A percentile compares a stretch with the other conserved stretches of the same genome.
These are phyloP conservation scores for Gossypium schwendimanii DNA, from an alignment of 441 rosid species.

Conservation along the genomic window DNA sequence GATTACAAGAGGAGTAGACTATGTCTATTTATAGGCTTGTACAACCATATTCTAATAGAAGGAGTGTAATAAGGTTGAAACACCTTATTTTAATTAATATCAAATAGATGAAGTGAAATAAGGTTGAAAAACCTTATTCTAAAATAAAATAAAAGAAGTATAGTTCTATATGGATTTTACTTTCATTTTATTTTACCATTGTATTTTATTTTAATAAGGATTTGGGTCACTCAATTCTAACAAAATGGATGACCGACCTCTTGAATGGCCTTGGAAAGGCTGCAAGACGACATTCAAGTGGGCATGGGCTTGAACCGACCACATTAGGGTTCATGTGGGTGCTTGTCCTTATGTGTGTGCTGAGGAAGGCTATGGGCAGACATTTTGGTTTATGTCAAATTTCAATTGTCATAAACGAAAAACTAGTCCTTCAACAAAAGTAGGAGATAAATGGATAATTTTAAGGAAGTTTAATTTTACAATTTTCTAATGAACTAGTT, in stretches of 20 bases:
- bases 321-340: constrained; percentile 95
- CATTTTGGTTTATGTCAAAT: constrained; percentile 88
- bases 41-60: too few species aligned
- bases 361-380: constrained; percentile 82
- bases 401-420: constrained; percentile 93
- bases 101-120: too few species aligned
- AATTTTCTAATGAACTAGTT: constrained; percentile 34
- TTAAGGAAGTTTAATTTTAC: constrained; percentile 18
- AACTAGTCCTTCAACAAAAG: constrained; percentile 86
- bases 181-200: too few species aligned
- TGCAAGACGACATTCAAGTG: constrained; percentile 97
- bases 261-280: constrained; percentile 98
- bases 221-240: too few species aligned
- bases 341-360: constrained; percentile 83
- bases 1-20: too few species aligned
- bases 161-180: too few species aligned
- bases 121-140: too few species aligned
- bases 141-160: too few species aligned
- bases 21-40: too few species aligned
- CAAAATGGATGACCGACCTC: constrained; percentile 69
- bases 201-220: too few species aligned
- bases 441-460: constrained; percentile 25
- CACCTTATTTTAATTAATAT: too few species aligned
- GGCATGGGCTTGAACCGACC: constrained; percentile 99
- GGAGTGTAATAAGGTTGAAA: too few species aligned